Evolutionary conservation across 2,329 filamentous ascomycete genomes (phyloP).

Genomic region (Hymenoscyphus linearis): DNA sequence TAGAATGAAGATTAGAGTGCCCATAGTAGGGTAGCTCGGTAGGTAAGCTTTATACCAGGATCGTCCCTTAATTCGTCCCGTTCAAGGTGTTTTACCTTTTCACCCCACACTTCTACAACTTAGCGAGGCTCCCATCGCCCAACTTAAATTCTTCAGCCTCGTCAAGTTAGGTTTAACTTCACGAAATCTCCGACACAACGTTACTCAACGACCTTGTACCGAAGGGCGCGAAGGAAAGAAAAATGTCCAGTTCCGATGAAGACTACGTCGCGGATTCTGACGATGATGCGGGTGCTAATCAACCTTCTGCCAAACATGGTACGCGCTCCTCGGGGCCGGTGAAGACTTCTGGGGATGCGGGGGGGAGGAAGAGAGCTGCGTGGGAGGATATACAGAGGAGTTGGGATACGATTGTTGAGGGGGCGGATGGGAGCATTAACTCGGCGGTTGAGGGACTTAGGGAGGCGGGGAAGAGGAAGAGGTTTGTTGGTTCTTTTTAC

Average conservation of each 20-base stretch:
- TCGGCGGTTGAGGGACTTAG: slow-evolving; percentile 65
- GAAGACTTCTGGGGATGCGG: slow-evolving; percentile 23
- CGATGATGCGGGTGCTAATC: slow-evolving; percentile 49
- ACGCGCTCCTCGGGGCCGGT: slow-evolving; percentile 30
- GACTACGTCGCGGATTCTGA: slow-evolving; percentile 64
- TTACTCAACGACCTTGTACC: neutral
- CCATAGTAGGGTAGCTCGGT: too few relatives aligned
- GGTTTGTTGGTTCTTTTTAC: slow-evolving; percentile 39
- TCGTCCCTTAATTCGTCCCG: neutral
- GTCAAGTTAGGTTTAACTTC: neutral
- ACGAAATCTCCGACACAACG: neutral
- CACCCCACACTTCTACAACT: neutral
- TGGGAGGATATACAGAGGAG: slow-evolving; percentile 64
- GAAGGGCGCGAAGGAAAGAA: too few relatives aligned
- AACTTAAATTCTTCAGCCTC: slow-evolving; percentile 5
- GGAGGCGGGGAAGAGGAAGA: slow-evolving; percentile 76
- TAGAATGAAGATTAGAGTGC: too few relatives aligned
- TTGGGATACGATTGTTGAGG: slow-evolving; percentile 72
- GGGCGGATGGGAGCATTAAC: slow-evolving; percentile 71
- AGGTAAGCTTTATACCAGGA: too few relatives aligned
- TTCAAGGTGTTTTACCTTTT: neutral
- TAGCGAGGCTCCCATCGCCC: neutral
- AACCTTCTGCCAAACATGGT: slow-evolving; percentile 23
- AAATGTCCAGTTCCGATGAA: slow-evolving; percentile 69
- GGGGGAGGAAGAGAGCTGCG: slow-evolving; percentile 43